phyloP scores from a whole-genome alignment of 2,329 filamentous ascomycete genomes.

The Paraconiothyrium brasiliense region DNA sequence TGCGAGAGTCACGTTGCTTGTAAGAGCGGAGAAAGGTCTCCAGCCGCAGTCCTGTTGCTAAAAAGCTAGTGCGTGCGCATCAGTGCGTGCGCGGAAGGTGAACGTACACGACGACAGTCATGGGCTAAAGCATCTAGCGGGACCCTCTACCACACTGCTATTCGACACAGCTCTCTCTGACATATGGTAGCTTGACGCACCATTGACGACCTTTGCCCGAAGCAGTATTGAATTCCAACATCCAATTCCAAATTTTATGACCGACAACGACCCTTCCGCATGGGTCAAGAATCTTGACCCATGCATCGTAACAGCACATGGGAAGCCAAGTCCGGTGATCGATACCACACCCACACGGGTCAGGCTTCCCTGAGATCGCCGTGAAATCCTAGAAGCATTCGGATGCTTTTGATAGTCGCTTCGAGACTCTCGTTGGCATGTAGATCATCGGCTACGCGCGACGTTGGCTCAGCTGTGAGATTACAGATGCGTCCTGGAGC shows the following conservation, averaged over 20 bases:
- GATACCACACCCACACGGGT: background rate
- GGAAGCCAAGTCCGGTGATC: background rate
- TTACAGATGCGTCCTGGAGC: background rate
- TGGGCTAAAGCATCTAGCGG: background rate
- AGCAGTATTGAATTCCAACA: slow-evolving; percentile 5
- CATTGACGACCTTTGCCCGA: background rate
- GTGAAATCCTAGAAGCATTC: background rate
- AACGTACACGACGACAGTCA: background rate
- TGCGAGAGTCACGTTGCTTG: background rate
- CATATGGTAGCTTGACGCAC: background rate
- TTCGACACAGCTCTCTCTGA: background rate
- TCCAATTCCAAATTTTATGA: background rate
- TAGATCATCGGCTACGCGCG: background rate
- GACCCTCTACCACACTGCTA: background rate
- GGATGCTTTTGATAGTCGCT: background rate
- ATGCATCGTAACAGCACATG: background rate
- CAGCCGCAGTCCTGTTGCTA: background rate
- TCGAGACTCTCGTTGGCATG: background rate
- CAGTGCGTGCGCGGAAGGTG: background rate
- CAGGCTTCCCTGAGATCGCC: background rate
- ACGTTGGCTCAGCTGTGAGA: background rate
- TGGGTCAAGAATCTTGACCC: background rate
- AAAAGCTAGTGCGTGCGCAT: background rate
- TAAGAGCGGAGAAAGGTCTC: background rate
- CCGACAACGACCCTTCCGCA: background rate